Percentiles rank a stretch among this genome's conserved stretches.
These are phyloP conservation scores for Pachysandra terminalis DNA, from an alignment of 164 flowering plant species.

Conservation along the genomic window DNA sequence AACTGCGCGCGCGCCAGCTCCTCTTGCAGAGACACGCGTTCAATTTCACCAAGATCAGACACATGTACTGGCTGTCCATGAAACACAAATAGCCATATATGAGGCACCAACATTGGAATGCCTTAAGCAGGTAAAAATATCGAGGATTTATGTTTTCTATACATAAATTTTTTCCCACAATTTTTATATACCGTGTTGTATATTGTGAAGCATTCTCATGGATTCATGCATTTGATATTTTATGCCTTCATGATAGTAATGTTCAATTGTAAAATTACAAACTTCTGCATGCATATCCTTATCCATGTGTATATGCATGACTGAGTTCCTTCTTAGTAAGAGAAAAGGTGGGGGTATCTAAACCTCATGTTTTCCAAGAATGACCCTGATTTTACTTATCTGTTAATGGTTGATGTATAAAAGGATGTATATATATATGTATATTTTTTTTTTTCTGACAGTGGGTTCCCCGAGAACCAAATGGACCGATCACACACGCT, in stretches of 20 bases:
- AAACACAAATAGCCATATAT: constrained; percentile 34
- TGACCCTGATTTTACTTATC: not conserved
- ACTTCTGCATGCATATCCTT: not conserved
- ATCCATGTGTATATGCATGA: not conserved
- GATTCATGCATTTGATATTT: not conserved
- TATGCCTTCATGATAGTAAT: not conserved
- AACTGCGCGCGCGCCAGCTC: constrained; percentile 14
- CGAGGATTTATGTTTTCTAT: not conserved
- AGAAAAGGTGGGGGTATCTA: not conserved
- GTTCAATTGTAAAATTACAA: no score
- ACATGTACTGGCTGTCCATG: constrained; percentile 34
- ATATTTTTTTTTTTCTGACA: constrained; percentile 20
- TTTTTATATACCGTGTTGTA: no score
- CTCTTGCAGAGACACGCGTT: constrained; percentile 28
- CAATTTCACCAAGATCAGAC: constrained; percentile 42
- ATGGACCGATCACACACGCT: constrained; percentile 76
- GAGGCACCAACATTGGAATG: constrained; percentile 26
- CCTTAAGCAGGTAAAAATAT: constrained; percentile 46
- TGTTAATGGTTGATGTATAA: not conserved
- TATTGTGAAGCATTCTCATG: not conserved
- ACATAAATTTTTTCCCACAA: no score
- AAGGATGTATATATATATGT: no score
- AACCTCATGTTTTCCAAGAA: not conserved
- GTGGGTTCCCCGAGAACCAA: constrained; percentile 72
- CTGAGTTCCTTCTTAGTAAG: not conserved